Conservation (phyloP, 2,329 filamentous ascomycete species). For the Botrytis galanthina region DNA sequence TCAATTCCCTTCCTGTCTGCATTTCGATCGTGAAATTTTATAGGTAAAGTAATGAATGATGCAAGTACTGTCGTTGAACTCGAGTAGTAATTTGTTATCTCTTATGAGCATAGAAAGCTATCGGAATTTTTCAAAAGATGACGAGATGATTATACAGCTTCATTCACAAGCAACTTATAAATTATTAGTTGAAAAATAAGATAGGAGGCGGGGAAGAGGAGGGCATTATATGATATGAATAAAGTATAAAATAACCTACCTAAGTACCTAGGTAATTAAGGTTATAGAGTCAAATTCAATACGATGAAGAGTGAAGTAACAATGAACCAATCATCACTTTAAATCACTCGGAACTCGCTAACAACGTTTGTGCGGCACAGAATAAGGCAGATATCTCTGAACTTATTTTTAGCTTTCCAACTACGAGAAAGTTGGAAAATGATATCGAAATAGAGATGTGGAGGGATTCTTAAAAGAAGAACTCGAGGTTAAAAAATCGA, state of each 20-base stretch:
- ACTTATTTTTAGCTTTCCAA: not conserved
- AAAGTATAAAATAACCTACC: not conserved
- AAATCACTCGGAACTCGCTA: not conserved
- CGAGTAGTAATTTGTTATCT: not conserved
- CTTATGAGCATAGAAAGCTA: not conserved
- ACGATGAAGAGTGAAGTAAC: not conserved
- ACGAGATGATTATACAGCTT: not conserved
- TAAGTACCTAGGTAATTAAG: not conserved
- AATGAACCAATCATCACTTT: not conserved
- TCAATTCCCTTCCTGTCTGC: not conserved
- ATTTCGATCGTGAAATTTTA: not conserved
- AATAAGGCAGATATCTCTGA: not conserved
- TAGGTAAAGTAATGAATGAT: not conserved
- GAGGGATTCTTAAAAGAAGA: not conserved
- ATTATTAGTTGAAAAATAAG: not conserved
- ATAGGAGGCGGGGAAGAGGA: not conserved
- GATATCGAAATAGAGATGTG: not conserved
- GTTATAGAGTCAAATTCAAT: not conserved
- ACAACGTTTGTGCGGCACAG: not conserved
- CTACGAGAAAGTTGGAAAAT: not conserved
- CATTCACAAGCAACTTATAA: not conserved
- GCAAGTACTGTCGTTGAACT: not conserved
- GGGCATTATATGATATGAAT: not conserved
- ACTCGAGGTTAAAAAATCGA: not conserved
- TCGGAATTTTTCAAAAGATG: not conserved